Evolutionary conservation across 2,329 filamentous ascomycete genomes (phyloP), one percentile per base, ranked within the genome.

Genomic region (Ceratocystis lukuohia): DNA sequence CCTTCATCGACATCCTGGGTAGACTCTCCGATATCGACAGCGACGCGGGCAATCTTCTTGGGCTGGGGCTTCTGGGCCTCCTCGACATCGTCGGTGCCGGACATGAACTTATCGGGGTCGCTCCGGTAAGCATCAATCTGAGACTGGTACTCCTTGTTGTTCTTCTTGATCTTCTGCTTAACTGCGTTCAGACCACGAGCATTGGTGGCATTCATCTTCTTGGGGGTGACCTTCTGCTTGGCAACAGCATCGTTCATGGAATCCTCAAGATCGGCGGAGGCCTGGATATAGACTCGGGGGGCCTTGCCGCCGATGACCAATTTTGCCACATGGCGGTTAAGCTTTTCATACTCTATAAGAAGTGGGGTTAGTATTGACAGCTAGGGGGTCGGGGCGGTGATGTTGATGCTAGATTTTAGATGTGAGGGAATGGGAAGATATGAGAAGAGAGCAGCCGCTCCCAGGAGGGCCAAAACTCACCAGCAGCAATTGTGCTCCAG

Each of bases 131-230:
- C 84, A 71, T 96, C 91, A 72, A 99, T 88, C 74, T 96, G 89
- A 69, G 83, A 80, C 74, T 90, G 85, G 78, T 93, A 93, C 70
- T 97, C 93, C 79, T 96, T 95, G 83, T 93, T 96, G 79, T 93
- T 93, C 84, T 96, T 97, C 85, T 93, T 92, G 80, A 99, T 91
- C 79, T 92, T 92, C 77, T 99, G 94, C 80, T 96, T 96, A 74
- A 97, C 89, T 69, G 92, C 91, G 76, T 97, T 99, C 73, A 99
- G 84, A 73, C 92, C 91, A 78, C 91, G 90, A 70, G 91, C 88
- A 75, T 93, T 95, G 74, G 88, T 94, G 69, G 92, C 91, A 79
- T 96, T 99, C 92, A 97, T 96, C 84, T 96, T 97, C 85, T 96
- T 96, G 70, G 88, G 86, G 1, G 89, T 89, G 71, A 95, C 89